Evolutionary conservation across 1,284 basidiomycete species (phyloP).

Genomic region (Apiotrichum mycotoxinovorans): DNA sequence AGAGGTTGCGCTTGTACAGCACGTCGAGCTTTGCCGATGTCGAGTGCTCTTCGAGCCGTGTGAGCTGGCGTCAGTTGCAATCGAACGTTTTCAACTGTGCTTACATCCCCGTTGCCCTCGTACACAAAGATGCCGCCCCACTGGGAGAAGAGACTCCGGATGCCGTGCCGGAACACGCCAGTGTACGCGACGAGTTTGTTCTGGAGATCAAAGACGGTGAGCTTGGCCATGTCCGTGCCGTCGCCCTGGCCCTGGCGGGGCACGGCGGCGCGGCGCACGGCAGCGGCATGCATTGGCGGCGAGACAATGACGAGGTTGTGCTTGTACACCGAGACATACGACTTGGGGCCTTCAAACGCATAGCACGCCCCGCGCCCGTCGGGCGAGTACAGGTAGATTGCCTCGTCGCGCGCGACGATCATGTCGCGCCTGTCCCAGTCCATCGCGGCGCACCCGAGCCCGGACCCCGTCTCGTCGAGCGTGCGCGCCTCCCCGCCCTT

Average conservation of each 20-base stretch:
- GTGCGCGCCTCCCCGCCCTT: conserved; percentile 64
- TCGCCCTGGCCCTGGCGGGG: neutral
- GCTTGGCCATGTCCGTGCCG: conserved; percentile 68
- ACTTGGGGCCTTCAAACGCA: conserved; percentile 72
- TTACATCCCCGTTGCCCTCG: conserved; percentile 69
- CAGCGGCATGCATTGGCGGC: conserved; percentile 68
- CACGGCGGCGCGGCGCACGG: conserved; percentile 8
- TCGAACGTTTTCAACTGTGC: conserved; percentile 21
- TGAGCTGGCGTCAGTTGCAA: conserved; percentile 54
- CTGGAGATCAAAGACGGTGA: conserved; percentile 87
- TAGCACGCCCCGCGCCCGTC: conserved; percentile 82
- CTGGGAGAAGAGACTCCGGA: conserved; percentile 71
- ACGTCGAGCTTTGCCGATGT: conserved; percentile 75
- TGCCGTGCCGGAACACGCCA: conserved; percentile 71
- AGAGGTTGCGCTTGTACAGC: conserved; percentile 72
- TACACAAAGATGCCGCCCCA: conserved; percentile 75
- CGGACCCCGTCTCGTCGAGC: conserved; percentile 82
- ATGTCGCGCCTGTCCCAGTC: conserved; percentile 68
- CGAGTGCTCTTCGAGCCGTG: conserved; percentile 70
- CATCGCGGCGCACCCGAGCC: conserved; percentile 77
- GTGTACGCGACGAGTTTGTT: conserved; percentile 87
- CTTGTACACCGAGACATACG: conserved; percentile 61
- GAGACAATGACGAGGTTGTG: conserved; percentile 87
- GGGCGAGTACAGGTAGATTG: conserved; percentile 78
- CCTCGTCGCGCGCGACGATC: conserved; percentile 85